A percentile compares a stretch with the other conserved stretches of the same genome.
Evolutionary conservation across 257 asterid species (phyloP).

Genomic region (Cruciata laevipes): DNA sequence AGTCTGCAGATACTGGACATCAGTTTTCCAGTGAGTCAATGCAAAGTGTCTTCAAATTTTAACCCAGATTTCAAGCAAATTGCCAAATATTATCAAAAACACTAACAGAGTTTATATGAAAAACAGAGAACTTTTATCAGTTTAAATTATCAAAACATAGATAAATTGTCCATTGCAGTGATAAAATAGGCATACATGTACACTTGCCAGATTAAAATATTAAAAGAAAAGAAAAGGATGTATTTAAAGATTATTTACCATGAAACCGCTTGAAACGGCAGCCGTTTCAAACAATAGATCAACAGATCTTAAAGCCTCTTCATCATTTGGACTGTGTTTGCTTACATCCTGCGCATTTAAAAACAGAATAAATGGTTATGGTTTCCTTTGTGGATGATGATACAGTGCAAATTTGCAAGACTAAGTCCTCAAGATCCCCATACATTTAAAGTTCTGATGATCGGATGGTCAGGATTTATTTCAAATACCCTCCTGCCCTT

Average conservation of each 20-base stretch:
- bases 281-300: conserved; percentile 91
- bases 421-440: conserved; percentile 9
- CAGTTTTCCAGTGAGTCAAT: background rate
- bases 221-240: background rate
- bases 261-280: conserved; percentile 88
- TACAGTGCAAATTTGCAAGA: background rate
- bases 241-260: conserved; percentile 39
- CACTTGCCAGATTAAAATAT: background rate
- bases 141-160: background rate
- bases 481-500: conserved; percentile 90
- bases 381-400: no score
- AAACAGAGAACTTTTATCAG: background rate
- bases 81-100: background rate
- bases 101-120: no score
- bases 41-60: background rate
- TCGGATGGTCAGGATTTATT: conserved; percentile 86
- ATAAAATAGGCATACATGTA: background rate
- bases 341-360: conserved; percentile 55
- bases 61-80: background rate
- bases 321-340: conserved; percentile 68
- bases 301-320: conserved; percentile 86
- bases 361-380: background rate
- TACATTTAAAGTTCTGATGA: conserved; percentile 78
- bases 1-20: background rate
- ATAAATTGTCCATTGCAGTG: background rate